Evolutionary conservation across 2,329 filamentous ascomycete genomes (phyloP), one percentile per base, ranked within the genome.

Genomic region (Penicillium sp.): DNA sequence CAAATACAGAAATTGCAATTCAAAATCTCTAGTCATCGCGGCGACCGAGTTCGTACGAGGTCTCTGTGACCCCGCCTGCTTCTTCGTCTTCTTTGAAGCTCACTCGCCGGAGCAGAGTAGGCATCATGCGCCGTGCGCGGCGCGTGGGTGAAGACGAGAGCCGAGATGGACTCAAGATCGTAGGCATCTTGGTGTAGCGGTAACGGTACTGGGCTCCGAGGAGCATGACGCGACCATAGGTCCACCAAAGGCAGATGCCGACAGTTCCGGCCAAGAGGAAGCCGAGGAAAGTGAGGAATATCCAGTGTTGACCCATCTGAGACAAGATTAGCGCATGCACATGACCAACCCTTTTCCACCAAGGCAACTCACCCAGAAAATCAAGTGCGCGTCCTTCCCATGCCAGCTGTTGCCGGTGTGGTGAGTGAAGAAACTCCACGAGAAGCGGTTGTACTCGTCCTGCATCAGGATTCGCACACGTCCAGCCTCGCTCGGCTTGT

Each of bases 391-490:
- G 53, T 84, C 80, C 45, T 73, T 76, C 32, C 73, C 75, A 57
- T 84, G 80, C 80, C 80, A 83, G 63, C 78, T 81, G 63, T 78
- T 81, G 28, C 80, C 80, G 36, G 77, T 60, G 56, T 83, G 75
- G 56, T 81, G 78, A 23, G 76, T 81, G 65, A 87, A 87, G 71
- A 87, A 87, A 50, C 80, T 84, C 82, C 82, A 86, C 0, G 76
- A 64, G 51, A 81, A 74, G 48, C 76, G 73, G 56, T 82, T 83
- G 66, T 86, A 86, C 58, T 86, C 82, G 31, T 81, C 77, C 10
- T 77, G 79, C 75, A 86, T 86, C 38, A 87, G 68, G 32, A 87
- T 76, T 40, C 83, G 72, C 4, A 87, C 75, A 20, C 80, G 73
- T n/a, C 76, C 55, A 65, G 74, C 29, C 30, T 66, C 66, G 29